Evolutionary conservation across 305 asterid species (phyloP).

Genomic region (Fraxinus baroniana): DNA sequence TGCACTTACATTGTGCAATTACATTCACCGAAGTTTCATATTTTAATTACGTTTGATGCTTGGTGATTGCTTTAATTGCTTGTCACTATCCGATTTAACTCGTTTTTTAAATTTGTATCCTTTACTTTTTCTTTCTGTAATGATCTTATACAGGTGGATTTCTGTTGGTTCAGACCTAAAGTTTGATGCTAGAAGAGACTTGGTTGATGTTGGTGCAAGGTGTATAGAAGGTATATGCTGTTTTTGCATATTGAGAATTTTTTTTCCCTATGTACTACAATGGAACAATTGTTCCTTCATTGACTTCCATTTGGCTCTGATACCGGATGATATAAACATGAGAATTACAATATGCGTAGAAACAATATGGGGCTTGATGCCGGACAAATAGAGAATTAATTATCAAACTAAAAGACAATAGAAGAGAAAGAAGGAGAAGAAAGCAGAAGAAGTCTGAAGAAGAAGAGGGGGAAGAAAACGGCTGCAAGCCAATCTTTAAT

Average conservation of each 20-base stretch:
- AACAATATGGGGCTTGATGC: slow-evolving; percentile 1
- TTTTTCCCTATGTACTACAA: not conserved
- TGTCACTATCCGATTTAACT: slow-evolving; percentile 8
- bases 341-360: slow-evolving; percentile 7
- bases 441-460: too few relatives aligned
- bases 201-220: slow-evolving; percentile 88
- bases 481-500: too few relatives aligned
- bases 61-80: slow-evolving; percentile 13
- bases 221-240: slow-evolving; percentile 65
- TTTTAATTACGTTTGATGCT: not conserved
- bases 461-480: too few relatives aligned
- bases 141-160: slow-evolving; percentile 75
- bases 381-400: too few relatives aligned
- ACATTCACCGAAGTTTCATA: slow-evolving; percentile 14
- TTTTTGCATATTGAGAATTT: not conserved
- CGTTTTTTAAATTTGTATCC: not conserved
- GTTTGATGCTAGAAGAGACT: slow-evolving; percentile 92
- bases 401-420: too few relatives aligned
- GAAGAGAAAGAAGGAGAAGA: too few relatives aligned
- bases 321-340: slow-evolving; percentile 15
- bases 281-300: not conserved
- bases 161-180: slow-evolving; percentile 98
- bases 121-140: slow-evolving; percentile 15
- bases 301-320: not conserved
- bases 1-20: slow-evolving; percentile 16